Evolutionary conservation across 129 eudicot species (phyloP).

Genomic region (Pittosporum tobira): DNA sequence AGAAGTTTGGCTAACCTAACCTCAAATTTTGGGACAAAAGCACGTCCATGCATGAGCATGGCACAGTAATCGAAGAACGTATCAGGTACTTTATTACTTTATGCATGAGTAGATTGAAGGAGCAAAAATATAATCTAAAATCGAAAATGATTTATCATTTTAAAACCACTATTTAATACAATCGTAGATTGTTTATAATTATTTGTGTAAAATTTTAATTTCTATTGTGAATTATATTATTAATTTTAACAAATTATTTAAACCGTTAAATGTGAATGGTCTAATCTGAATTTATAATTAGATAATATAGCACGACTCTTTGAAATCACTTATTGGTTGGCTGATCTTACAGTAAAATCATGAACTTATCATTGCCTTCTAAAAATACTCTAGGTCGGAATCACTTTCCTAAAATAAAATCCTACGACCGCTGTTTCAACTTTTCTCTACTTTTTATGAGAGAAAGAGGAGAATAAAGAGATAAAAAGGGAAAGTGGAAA

Average conservation of each 20-base stretch:
- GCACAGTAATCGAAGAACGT: conserved; percentile 13
- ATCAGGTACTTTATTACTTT: conserved; percentile 11
- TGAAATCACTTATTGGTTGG: background rate
- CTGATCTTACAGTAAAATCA: conserved; percentile 34
- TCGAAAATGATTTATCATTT: too few species aligned
- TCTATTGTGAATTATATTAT: too few species aligned
- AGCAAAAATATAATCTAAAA: too few species aligned
- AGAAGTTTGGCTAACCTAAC: too few species aligned
- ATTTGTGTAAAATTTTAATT: too few species aligned
- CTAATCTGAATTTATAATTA: too few species aligned
- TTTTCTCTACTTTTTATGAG: conserved; percentile 35
- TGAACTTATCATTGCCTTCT: conserved; percentile 29
- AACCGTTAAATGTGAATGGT: too few species aligned
- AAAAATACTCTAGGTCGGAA: background rate
- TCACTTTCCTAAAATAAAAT: background rate
- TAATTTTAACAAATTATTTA: too few species aligned
- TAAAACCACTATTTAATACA: too few species aligned
- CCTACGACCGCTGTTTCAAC: conserved; percentile 5
- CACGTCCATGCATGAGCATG: conserved; percentile 30
- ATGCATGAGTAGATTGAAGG: conserved; percentile 23
- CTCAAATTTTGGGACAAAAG: conserved; percentile 3
- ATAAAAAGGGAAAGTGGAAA: background rate
- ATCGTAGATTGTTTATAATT: too few species aligned
- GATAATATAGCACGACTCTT: too few species aligned
- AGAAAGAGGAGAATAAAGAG: conserved; percentile 2